A percentile compares a stretch with the other conserved stretches of the same genome.
These are phyloP conservation scores for Gleditsia sinensis DNA, from an alignment of 306 rosid genomes.

Conservation along the genomic window DNA sequence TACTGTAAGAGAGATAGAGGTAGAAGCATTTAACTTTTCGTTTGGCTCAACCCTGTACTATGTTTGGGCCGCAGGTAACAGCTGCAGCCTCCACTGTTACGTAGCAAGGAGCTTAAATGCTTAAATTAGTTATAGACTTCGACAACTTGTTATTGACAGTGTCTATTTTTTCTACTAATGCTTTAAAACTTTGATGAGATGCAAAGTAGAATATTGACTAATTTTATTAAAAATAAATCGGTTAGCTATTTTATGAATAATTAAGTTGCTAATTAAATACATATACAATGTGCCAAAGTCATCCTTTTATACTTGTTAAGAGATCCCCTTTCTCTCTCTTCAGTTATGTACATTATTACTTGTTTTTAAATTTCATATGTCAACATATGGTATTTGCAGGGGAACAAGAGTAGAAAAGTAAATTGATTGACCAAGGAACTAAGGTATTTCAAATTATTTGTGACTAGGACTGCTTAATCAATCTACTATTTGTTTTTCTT, in stretches of 20 bases:
- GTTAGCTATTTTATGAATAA: neutral
- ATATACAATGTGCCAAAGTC: neutral
- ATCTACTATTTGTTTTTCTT: conserved; percentile 28
- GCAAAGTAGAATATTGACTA: too few relatives aligned
- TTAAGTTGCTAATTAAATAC: neutral
- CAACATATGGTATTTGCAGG: neutral
- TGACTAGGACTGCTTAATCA: conserved; percentile 19
- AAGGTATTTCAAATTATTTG: neutral
- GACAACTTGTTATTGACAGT: neutral
- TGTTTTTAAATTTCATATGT: neutral
- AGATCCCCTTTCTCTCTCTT: neutral
- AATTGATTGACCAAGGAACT: conserved; percentile 13
- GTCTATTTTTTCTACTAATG: neutral
- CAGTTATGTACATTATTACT: neutral
- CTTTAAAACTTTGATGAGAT: neutral
- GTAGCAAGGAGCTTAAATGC: neutral
- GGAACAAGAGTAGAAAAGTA: neutral
- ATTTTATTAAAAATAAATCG: neutral
- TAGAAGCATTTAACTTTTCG: neutral
- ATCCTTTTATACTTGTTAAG: neutral
- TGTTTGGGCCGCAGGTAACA: neutral
- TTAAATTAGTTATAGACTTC: neutral
- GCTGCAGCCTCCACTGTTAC: neutral
- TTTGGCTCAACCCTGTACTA: neutral
- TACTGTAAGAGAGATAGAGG: neutral